Evolutionary conservation across 2,329 filamentous ascomycete species (phyloP), one percentile per base, ranked within the genome.

Genomic region (Zasmidium angulare): DNA sequence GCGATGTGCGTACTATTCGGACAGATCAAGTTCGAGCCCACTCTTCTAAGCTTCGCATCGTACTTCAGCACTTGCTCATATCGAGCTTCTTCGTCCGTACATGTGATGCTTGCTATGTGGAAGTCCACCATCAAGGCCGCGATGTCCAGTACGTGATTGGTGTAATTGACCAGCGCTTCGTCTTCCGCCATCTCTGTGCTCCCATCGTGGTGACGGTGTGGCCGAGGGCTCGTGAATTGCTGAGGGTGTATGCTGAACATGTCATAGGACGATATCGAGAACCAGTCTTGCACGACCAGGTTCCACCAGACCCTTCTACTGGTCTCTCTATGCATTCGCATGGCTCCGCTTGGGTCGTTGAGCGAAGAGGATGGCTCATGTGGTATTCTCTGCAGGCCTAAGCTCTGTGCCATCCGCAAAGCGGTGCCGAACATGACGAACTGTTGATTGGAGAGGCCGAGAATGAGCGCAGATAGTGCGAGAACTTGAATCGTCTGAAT

Each of bases 31-130:
- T 29, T 22, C 24, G 43, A 19, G 29, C 29, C 22, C 7, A 61
- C 43, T 22, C 49, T n/a, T n/a, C 54, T 50, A 4, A 57, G 54
- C 19, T 22, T 51, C 3, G 54, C 46, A 36, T 61, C 58, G 24
- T 61, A 31, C 19, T 54, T 57, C 20, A 56, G 26, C 26, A 58
- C 54, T 22, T 57, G 36, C 19, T 61, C 49, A 40, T 57, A 61
- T n/a, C 46, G 40, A 3, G 26, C 23, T 7, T 19, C 31, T 0
- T 29, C 2, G 31, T 61, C 40, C 3, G 46, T 55, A 29, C 46
- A 54, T n/a, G 51, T 36, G 11, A 50, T 24, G 12, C 22, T 53
- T 21, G 58, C 50, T 7, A 56, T 40, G 22, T 61, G 58, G 23
- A 50, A 61, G 11, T 61, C 58, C 6, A 53, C 40, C 20, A 57